A percentile compares a stretch with the other conserved stretches of the same genome.
Conservation (phyloP, 495 filamentous ascomycete genomes). For the Xylaria longipes region DNA sequence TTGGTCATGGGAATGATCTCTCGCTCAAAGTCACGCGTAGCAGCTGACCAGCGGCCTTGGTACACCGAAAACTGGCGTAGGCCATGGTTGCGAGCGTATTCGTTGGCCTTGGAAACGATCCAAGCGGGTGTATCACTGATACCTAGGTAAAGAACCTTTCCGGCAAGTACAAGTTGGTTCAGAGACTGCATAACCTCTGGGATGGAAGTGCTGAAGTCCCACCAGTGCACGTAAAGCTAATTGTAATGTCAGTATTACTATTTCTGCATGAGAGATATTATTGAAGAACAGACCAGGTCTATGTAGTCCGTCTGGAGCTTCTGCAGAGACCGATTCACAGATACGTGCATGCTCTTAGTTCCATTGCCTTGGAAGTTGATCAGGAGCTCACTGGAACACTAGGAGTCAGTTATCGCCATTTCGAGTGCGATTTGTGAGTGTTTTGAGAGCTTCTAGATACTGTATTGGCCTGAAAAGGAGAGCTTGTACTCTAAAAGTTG, state of each 20-base stretch:
- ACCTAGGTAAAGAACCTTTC: constrained; percentile 76
- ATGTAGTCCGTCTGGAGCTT: constrained; percentile 71
- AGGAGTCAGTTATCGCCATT: neutral
- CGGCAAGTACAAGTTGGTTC: constrained; percentile 61
- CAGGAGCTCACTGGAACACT: constrained; percentile 46
- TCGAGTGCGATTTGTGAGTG: no score
- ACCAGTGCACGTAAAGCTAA: constrained; percentile 67
- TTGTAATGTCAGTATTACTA: constrained; percentile 3
- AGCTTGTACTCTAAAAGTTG: neutral
- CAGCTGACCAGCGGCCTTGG: constrained; percentile 69
- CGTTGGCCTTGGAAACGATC: constrained; percentile 71
- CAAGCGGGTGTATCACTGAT: constrained; percentile 74
- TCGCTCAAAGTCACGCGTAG: constrained; percentile 69
- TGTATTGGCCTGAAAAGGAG: neutral
- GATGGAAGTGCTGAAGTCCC: constrained; percentile 67
- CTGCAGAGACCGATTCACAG: constrained; percentile 60
- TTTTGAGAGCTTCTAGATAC: no score
- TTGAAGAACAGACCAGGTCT: constrained; percentile 55
- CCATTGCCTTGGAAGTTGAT: constrained; percentile 65
- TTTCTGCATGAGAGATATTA: neutral
- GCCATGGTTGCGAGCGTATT: constrained; percentile 70
- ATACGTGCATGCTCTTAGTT: constrained; percentile 62
- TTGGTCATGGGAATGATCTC: constrained; percentile 72
- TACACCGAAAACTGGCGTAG: constrained; percentile 70
- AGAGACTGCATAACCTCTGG: constrained; percentile 74